phyloP scores from a whole-genome alignment of 2,329 filamentous ascomycete genomes.

The Penicillium decumbens region DNA sequence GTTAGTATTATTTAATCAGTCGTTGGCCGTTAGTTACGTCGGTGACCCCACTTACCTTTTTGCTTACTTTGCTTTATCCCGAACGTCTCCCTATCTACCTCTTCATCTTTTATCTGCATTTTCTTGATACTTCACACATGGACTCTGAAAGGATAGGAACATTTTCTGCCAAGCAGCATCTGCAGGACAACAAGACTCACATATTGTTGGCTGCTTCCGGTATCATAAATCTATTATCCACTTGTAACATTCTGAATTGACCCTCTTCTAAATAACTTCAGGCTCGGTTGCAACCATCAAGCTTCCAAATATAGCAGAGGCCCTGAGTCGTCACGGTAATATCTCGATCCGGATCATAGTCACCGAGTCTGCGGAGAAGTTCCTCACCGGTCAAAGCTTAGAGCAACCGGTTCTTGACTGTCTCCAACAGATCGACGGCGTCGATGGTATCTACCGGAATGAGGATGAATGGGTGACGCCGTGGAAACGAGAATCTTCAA shows the following conservation, averaged over 20 bases:
- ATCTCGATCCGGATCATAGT: conserved; percentile 83
- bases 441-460: conserved; percentile 77
- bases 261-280: neutral
- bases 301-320: conserved; percentile 59
- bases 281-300: conserved; percentile 70
- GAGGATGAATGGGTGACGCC: conserved; percentile 76
- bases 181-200: conserved; percentile 26
- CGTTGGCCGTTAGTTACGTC: conserved; percentile 13
- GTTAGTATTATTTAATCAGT: conserved; percentile 16
- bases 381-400: conserved; percentile 67
- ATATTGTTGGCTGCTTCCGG: conserved; percentile 60
- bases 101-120: neutral
- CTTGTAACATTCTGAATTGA: neutral
- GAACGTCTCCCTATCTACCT: neutral
- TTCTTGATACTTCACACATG: neutral
- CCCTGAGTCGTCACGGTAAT: conserved; percentile 41
- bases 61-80: neutral
- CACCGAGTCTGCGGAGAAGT: conserved; percentile 67
- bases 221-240: neutral
- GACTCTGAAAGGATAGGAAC: neutral
- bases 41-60: conserved; percentile 10
- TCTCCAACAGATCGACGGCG: conserved; percentile 59
- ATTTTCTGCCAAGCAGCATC: conserved; percentile 17
- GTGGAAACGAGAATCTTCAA: conserved; percentile 73
- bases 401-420: conserved; percentile 69